These are phyloP conservation scores for Gnetum montanum DNA, from an alignment of 75 land plant species.

Conservation along the genomic window DNA sequence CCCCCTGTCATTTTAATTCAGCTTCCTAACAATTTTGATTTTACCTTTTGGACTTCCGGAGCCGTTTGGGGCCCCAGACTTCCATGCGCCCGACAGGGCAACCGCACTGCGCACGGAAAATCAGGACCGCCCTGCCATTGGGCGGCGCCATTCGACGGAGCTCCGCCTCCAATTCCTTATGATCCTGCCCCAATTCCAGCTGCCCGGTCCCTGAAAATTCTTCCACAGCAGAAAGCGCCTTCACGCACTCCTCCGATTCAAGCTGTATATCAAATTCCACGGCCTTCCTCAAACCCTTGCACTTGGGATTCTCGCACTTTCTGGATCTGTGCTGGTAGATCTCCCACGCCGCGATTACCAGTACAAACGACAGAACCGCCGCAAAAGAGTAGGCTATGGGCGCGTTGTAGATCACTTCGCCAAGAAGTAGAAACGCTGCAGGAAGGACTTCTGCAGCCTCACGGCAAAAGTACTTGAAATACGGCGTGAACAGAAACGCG, in stretches of 20 bases:
- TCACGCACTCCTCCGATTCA: constrained; percentile 73
- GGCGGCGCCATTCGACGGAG: constrained; percentile 72
- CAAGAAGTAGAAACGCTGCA: constrained; percentile 21
- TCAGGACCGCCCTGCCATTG: constrained; percentile 73
- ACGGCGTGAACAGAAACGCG: constrained; percentile 51
- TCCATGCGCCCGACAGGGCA: constrained; percentile 73
- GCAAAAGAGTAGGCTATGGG: constrained; percentile 44
- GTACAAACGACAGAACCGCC: constrained; percentile 25
- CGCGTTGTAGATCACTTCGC: constrained; percentile 36
- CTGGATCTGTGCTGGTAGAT: constrained; percentile 34
- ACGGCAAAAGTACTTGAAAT: constrained; percentile 34
- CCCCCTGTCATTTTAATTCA: constrained; percentile 2
- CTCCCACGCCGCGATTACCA: constrained; percentile 32
- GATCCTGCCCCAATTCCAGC: constrained; percentile 48
- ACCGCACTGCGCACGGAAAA: constrained; percentile 67
- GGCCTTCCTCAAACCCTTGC: constrained; percentile 64
- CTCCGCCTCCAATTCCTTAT: constrained; percentile 75
- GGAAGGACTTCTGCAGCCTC: constrained; percentile 38
- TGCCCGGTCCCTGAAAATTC: constrained; percentile 24
- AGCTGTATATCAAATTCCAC: constrained; percentile 79
- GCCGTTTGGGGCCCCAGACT: constrained; percentile 63
- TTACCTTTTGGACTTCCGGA: constrained; percentile 53
- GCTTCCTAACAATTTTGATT: background rate
- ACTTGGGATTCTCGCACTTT: constrained; percentile 62
- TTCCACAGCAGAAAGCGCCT: constrained; percentile 15